A percentile compares a stretch with the other conserved stretches of the same genome.
Conservation (phyloP, 2,329 filamentous ascomycete species). For the Amauroascus verrucosus region DNA sequence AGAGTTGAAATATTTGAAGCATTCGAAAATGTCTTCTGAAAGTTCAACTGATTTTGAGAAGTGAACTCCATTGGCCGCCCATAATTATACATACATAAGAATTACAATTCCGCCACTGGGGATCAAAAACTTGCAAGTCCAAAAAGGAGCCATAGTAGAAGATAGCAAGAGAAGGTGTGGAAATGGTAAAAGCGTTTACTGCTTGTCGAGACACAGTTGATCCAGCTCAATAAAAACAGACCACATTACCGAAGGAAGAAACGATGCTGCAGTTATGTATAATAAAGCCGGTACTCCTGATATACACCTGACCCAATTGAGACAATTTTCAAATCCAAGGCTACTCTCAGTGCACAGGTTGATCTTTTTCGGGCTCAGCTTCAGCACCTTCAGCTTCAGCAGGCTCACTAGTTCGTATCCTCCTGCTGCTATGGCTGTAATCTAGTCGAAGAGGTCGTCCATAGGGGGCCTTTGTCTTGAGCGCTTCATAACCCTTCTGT, state of each 20-base stretch:
- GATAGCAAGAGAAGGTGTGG: too few species aligned
- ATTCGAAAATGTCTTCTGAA: too few species aligned
- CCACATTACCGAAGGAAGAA: not conserved
- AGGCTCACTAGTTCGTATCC: not conserved
- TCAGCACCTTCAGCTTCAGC: not conserved
- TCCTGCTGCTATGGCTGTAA: slow-evolving; percentile 37
- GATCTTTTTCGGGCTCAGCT: not conserved
- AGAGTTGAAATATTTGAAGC: too few species aligned
- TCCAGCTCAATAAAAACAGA: not conserved
- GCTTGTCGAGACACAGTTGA: too few species aligned
- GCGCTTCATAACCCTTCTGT: slow-evolving; percentile 45
- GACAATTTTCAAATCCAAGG: not conserved
- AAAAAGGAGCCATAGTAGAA: too few species aligned
- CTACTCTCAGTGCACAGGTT: not conserved
- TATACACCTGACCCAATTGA: not conserved
- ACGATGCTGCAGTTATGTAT: not conserved
- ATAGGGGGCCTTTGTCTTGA: slow-evolving; percentile 52
- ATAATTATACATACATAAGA: not conserved
- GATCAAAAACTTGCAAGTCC: too few species aligned
- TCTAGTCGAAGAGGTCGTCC: slow-evolving; percentile 57
- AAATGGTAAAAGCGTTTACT: too few species aligned
- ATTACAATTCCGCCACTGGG: too few species aligned
- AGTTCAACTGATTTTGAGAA: too few species aligned
- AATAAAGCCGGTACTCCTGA: not conserved
- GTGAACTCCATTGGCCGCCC: not conserved